Percentiles rank a stretch among this genome's conserved stretches.
Evolutionary conservation across 2,329 filamentous ascomycete species (phyloP).

Genomic region (Colletotrichum falcatum): DNA sequence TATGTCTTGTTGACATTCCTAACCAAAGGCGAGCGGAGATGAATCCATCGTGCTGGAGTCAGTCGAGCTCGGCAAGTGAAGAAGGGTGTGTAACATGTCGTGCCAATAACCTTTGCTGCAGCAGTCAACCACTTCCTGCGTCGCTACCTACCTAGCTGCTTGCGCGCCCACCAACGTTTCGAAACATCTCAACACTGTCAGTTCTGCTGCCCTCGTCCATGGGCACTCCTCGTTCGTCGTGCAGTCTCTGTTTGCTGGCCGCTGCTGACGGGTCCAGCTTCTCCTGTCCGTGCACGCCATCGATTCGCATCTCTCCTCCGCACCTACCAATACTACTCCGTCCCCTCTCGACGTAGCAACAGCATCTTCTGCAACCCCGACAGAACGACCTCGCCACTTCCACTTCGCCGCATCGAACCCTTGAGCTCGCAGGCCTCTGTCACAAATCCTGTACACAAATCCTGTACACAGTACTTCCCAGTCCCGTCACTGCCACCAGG

Average conservation of each 20-base stretch:
- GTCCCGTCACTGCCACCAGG: slow-evolving; percentile 1
- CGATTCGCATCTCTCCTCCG: background rate
- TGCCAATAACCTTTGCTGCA: slow-evolving; percentile 41
- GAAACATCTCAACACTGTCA: slow-evolving; percentile 34
- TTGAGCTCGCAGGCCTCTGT: background rate
- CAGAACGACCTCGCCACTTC: background rate
- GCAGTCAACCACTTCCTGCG: slow-evolving; percentile 7
- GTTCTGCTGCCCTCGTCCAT: background rate
- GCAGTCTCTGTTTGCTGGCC: background rate
- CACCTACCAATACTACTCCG: background rate
- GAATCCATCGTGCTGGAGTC: background rate
- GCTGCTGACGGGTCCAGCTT: background rate
- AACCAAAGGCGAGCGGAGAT: background rate
- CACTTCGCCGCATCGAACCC: background rate
- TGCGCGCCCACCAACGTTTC: slow-evolving; percentile 33
- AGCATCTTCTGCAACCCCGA: background rate
- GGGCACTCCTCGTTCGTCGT: slow-evolving; percentile 6
- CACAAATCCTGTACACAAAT: too few species aligned
- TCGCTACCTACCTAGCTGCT: slow-evolving; percentile 29
- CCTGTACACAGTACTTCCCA: background rate
- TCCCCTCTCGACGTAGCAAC: too few species aligned
- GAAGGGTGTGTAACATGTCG: slow-evolving; percentile 38
- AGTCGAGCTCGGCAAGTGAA: slow-evolving; percentile 13
- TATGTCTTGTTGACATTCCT: background rate
- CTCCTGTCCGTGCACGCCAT: slow-evolving; percentile 3